Percentiles rank a stretch among this genome's conserved stretches.
phyloP scores from a whole-genome alignment of 2,329 filamentous ascomycete genomes.

The Claviceps sp. region DNA sequence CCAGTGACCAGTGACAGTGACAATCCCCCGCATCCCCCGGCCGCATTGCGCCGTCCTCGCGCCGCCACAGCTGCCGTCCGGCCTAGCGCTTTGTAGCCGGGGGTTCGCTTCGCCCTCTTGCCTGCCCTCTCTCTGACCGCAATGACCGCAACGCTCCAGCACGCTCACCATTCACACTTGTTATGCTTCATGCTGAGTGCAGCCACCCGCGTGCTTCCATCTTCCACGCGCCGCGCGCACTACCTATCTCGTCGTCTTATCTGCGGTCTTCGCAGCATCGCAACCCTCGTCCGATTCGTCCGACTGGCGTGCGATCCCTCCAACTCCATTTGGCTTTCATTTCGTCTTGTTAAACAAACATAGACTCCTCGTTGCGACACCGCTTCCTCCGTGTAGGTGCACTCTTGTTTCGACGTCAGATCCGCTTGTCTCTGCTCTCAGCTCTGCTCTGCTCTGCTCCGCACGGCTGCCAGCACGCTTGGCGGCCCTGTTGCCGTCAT shows the following conservation, averaged over 20 bases:
- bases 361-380: background rate
- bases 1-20: too few relatives aligned
- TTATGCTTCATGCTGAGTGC: background rate
- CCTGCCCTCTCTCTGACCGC: too few relatives aligned
- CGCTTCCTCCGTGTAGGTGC: background rate
- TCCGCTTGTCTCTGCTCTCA: background rate
- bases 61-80: too few relatives aligned
- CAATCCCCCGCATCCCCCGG: too few relatives aligned
- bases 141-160: too few relatives aligned
- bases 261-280: background rate
- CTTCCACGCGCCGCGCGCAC: background rate
- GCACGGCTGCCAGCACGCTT: background rate
- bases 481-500: background rate
- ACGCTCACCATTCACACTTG: too few relatives aligned
- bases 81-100: too few relatives aligned
- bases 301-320: background rate
- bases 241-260: background rate
- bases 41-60: too few relatives aligned
- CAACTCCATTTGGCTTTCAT: background rate
- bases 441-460: background rate
- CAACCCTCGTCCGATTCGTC: background rate
- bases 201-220: background rate
- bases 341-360: background rate
- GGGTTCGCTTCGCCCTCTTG: too few relatives aligned
- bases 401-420: background rate